Conservation (phyloP, 2,329 filamentous ascomycete genomes). For the Akanthomyces lecanii region DNA sequence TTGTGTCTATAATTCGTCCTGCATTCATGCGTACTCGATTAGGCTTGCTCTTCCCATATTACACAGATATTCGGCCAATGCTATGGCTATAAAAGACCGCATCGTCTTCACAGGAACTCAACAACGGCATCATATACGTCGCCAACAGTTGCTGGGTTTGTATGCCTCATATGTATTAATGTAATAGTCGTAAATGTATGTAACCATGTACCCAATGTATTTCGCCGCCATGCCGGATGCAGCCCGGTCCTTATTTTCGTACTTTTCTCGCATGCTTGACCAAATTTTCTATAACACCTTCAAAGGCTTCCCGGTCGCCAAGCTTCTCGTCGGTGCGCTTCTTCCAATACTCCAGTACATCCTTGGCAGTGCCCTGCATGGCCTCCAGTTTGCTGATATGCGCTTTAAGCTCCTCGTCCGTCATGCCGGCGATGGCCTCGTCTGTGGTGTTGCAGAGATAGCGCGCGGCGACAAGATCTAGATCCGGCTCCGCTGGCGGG, state of each 20-base stretch:
- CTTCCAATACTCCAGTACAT: slow-evolving; percentile 84
- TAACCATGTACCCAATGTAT: slow-evolving; percentile 9
- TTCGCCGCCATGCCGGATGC: neutral
- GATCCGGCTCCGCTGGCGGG: slow-evolving; percentile 64
- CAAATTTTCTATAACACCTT: slow-evolving; percentile 94
- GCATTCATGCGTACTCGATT: no score
- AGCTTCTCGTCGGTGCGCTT: slow-evolving; percentile 80
- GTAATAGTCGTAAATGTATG: slow-evolving; percentile 1
- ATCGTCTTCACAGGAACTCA: no score
- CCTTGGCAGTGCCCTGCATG: slow-evolving; percentile 66
- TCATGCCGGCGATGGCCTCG: slow-evolving; percentile 75
- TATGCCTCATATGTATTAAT: slow-evolving; percentile 3
- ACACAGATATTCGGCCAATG: no score
- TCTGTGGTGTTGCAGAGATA: slow-evolving; percentile 81
- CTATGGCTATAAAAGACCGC: no score
- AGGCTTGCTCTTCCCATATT: no score
- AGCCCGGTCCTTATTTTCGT: slow-evolving; percentile 54
- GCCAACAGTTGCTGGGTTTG: no score
- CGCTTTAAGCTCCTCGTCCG: slow-evolving; percentile 66
- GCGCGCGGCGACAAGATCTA: slow-evolving; percentile 74
- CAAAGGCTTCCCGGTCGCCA: slow-evolving; percentile 88
- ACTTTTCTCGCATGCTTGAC: slow-evolving; percentile 87
- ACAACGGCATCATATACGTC: no score
- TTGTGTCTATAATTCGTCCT: no score
- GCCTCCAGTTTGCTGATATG: slow-evolving; percentile 68